Conservation (phyloP, 192 early-diverging fungal genomes). For the Phycomyces blakesleeanus region DNA sequence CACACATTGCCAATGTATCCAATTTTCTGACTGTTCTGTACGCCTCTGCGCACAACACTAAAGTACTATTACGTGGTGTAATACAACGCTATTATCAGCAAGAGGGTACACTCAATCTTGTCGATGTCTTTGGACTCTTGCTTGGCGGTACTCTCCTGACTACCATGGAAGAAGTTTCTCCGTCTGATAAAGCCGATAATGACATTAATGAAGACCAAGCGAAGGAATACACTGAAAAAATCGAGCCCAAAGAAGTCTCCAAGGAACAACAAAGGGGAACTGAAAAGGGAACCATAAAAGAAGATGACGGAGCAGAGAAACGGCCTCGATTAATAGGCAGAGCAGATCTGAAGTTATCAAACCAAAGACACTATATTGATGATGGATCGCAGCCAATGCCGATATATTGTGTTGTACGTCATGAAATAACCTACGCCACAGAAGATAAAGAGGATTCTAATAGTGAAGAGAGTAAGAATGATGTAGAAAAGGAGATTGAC, state of each 20-base stretch:
- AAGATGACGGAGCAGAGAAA: constrained; percentile 16
- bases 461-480: constrained; percentile 24
- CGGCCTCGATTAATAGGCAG: constrained; percentile 11
- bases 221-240: background rate
- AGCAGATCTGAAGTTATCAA: constrained; percentile 45
- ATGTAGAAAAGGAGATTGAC: constrained; percentile 17
- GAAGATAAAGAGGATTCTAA: constrained; percentile 9
- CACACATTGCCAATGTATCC: constrained; percentile 46
- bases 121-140: constrained; percentile 55
- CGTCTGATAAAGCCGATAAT: background rate
- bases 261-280: constrained; percentile 21
- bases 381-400: constrained; percentile 67
- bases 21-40: constrained; percentile 26
- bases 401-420: constrained; percentile 69
- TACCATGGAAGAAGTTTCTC: constrained; percentile 18
- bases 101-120: constrained; percentile 32
- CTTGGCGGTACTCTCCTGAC: constrained; percentile 42
- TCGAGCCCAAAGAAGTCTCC: constrained; percentile 7
- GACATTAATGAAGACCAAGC: no score
- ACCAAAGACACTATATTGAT: constrained; percentile 52
- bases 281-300: constrained; percentile 11
- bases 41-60: constrained; percentile 15
- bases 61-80: constrained; percentile 15
- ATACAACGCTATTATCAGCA: constrained; percentile 25
- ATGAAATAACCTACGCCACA: constrained; percentile 39